Base-by-base conservation (phyloP, 1,284 basidiomycete species). In the Sanguinoderma infundibulare region DNA sequence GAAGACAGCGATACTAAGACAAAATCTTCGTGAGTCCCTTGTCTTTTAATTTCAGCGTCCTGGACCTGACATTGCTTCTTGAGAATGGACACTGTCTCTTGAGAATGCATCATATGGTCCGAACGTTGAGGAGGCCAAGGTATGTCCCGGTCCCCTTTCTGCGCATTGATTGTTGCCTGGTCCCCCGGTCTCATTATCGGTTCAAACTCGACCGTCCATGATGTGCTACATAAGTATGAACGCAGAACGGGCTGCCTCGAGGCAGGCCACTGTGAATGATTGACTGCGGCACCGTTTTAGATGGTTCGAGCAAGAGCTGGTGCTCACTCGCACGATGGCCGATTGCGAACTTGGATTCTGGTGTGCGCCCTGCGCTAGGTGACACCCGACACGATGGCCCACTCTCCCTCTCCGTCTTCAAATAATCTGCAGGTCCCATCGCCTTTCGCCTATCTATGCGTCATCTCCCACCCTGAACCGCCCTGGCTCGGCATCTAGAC, bases 401-500 rank as follows among this genome's bases (percentile, higher is more conserved):
- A 15, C 36, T 40, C 38, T n/a, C 39, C 55, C 3, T 53, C 60
- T 14, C 34, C 57, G 5, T 26, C 61, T 17, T 60, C 62, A 36
- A 60, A 59, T 28, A 53, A 36, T 58, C 71, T 56, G 5, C 59
- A 63, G 24, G 53, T 62, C 34, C 53, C 60, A 39, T 46, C 69
- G 59, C 53, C 70, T 60, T 51, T 66, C 62, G 60, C 69, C 75
- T 59, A 78, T 68, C 46, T 67, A 22, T 77, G 79, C 47, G 70
- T 79, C 2, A 44, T 66, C 6, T 79, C 81, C 6, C 69, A 70
- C 50, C 79, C 79, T 22, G 64, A 62, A 1, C 73, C 79, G 50
- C 84, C 72, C 63, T 82, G 63, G 61, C 74, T 72, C 67, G 79
- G 59, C 58, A 73, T 74, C 42, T 77, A 78, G 70, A 83, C 68